Evolutionary conservation across 2,329 filamentous ascomycete genomes (phyloP).

Genomic region (Fusarium poae): DNA sequence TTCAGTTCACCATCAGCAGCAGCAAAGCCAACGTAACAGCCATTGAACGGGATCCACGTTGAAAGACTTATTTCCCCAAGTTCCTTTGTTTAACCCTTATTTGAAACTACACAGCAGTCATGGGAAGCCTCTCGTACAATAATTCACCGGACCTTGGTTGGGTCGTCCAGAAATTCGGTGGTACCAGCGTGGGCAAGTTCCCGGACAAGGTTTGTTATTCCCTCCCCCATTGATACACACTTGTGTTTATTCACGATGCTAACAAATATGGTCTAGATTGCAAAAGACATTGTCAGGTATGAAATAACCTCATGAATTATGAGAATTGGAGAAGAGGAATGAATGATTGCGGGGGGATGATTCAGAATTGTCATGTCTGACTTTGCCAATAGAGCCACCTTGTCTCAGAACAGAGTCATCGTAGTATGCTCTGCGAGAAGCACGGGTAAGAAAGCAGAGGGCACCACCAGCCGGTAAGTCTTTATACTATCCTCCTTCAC

Average conservation of each 20-base stretch:
- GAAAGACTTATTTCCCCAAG: not conserved
- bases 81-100: not conserved
- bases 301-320: constrained; percentile 26
- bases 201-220: constrained; percentile 71
- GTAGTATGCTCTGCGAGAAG: constrained; percentile 97
- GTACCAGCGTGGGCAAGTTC: constrained; percentile 96
- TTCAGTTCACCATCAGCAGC: constrained; percentile 4
- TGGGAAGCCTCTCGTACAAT: constrained; percentile 53
- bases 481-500: not conserved
- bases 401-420: constrained; percentile 80
- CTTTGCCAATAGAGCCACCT: constrained; percentile 55
- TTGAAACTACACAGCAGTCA: constrained; percentile 30
- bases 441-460: constrained; percentile 92
- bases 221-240: not conserved
- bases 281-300: constrained; percentile 60
- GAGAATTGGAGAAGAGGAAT: not conserved
- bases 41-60: constrained; percentile 10
- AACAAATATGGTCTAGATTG: constrained; percentile 52
- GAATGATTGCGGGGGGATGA: constrained; percentile 15
- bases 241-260: constrained; percentile 13
- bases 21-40: constrained; percentile 5
- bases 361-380: constrained; percentile 30
- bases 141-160: constrained; percentile 67
- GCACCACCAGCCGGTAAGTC: constrained; percentile 92
- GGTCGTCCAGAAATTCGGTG: constrained; percentile 96